A percentile compares a stretch with the other conserved stretches of the same genome.
phyloP scores from a whole-genome alignment of 2,329 filamentous ascomycete genomes.

The Amesomyces nigricolor region DNA sequence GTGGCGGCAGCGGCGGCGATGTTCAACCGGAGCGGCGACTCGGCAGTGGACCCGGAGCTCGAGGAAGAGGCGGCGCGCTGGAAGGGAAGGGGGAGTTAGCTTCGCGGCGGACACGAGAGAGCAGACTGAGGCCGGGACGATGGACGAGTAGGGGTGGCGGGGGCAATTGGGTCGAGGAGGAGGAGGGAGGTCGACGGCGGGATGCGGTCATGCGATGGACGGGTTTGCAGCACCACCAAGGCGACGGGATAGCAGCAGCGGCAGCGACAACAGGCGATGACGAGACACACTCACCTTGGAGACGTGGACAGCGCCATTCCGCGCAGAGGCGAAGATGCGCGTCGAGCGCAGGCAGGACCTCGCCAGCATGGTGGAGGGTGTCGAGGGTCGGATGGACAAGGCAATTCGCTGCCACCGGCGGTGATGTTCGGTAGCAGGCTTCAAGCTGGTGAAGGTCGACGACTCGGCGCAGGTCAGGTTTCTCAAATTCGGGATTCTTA shows the following conservation, averaged over 20 bases:
- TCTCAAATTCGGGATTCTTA: slow-evolving; percentile 30
- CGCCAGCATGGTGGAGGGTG: slow-evolving; percentile 70
- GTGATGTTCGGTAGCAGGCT: slow-evolving; percentile 27
- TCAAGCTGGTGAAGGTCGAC: slow-evolving; percentile 24
- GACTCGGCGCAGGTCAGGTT: slow-evolving; percentile 22
- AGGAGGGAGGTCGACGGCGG: slow-evolving; percentile 7
- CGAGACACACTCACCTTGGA: slow-evolving; percentile 59
- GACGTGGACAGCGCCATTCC: slow-evolving; percentile 65
- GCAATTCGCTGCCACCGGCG: slow-evolving; percentile 37
- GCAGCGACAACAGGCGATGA: neutral
- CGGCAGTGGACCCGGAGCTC: slow-evolving; percentile 64
- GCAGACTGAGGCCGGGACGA: slow-evolving; percentile 1
- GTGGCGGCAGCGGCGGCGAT: slow-evolving; percentile 82
- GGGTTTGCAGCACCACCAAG: too few relatives aligned
- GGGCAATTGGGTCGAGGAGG: slow-evolving; percentile 18
- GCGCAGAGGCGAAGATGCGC: slow-evolving; percentile 75
- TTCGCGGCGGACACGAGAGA: slow-evolving; percentile 4
- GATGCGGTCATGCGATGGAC: slow-evolving; percentile 14
- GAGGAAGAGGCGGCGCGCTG: slow-evolving; percentile 67
- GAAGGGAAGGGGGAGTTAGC: slow-evolving; percentile 20
- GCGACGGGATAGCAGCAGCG: too few relatives aligned
- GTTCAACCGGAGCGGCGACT: slow-evolving; percentile 76
- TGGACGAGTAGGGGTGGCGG: slow-evolving; percentile 1
- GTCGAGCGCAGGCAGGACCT: slow-evolving; percentile 84
- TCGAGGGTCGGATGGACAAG: slow-evolving; percentile 31